Evolutionary conservation across 768 basidiomycete species (phyloP).

Genomic region (Agaricus blazei): DNA sequence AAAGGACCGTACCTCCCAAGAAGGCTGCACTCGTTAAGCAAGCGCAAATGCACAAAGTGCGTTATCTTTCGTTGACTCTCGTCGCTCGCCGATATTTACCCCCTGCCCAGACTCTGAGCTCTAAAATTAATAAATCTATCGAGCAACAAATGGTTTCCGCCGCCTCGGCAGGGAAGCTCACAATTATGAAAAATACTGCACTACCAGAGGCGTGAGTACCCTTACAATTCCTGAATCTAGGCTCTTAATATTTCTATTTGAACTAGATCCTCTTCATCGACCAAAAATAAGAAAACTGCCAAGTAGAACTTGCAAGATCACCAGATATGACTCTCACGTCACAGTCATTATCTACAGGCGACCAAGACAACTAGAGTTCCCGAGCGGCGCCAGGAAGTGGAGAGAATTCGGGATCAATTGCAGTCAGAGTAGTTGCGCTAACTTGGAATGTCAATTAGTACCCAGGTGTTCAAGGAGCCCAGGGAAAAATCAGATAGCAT

Average conservation of each 20-base stretch:
- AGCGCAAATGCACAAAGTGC: slow-evolving; percentile 73
- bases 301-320: background rate
- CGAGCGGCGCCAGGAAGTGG: no score
- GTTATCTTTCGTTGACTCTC: slow-evolving; percentile 7
- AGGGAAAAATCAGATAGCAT: no score
- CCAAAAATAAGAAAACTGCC: background rate
- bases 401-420: no score
- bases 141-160: slow-evolving; percentile 89
- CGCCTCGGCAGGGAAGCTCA: slow-evolving; percentile 84
- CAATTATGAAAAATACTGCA: slow-evolving; percentile 76
- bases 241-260: background rate
- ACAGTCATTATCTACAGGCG: no score
- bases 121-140: slow-evolving; percentile 90
- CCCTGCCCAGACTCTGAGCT: slow-evolving; percentile 61
- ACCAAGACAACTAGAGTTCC: no score
- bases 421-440: no score
- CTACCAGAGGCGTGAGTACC: slow-evolving; percentile 36
- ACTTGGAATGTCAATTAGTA: no score
- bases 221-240: background rate
- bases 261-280: background rate
- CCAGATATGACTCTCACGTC: no score
- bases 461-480: no score
- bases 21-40: slow-evolving; percentile 69
- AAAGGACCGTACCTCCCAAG: slow-evolving; percentile 75
- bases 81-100: background rate